These are phyloP conservation scores for Hypoxylon rubiginosum DNA, from an alignment of 2,329 filamentous ascomycete genomes.

Conservation along the genomic window DNA sequence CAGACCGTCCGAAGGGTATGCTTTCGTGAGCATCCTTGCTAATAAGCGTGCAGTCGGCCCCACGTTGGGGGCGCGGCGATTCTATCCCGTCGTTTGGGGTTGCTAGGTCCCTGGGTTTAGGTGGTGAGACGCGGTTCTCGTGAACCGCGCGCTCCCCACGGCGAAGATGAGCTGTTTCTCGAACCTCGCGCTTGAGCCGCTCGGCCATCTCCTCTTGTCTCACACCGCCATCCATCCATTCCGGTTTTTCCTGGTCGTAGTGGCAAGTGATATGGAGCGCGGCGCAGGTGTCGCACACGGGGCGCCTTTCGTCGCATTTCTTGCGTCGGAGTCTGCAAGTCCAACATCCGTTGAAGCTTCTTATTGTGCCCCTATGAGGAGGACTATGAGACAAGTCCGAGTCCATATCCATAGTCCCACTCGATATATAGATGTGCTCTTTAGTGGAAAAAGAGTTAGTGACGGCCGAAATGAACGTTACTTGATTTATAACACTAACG, in stretches of 20 bases:
- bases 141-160: slow-evolving; percentile 17
- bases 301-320: slow-evolving; percentile 58
- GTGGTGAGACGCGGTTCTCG: neutral
- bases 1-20: slow-evolving; percentile 27
- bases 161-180: slow-evolving; percentile 35
- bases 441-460: no score
- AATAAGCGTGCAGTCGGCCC: slow-evolving; percentile 19
- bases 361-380: neutral
- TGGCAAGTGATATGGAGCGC: slow-evolving; percentile 57
- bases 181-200: slow-evolving; percentile 42
- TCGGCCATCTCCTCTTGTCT: slow-evolving; percentile 55
- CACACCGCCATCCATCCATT: slow-evolving; percentile 55
- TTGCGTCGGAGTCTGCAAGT: slow-evolving; percentile 60
- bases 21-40: slow-evolving; percentile 1
- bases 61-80: slow-evolving; percentile 7
- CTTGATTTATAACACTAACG: no score
- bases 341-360: slow-evolving; percentile 51
- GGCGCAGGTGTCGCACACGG: slow-evolving; percentile 55
- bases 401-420: neutral
- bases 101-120: neutral
- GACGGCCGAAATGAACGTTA: no score
- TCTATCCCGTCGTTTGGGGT: slow-evolving; percentile 1
- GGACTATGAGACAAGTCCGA: neutral
- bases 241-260: slow-evolving; percentile 53
- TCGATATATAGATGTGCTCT: neutral